phyloP scores from a whole-genome alignment of 352 stramenopile genomes.

The Pythium chondricola region DNA sequence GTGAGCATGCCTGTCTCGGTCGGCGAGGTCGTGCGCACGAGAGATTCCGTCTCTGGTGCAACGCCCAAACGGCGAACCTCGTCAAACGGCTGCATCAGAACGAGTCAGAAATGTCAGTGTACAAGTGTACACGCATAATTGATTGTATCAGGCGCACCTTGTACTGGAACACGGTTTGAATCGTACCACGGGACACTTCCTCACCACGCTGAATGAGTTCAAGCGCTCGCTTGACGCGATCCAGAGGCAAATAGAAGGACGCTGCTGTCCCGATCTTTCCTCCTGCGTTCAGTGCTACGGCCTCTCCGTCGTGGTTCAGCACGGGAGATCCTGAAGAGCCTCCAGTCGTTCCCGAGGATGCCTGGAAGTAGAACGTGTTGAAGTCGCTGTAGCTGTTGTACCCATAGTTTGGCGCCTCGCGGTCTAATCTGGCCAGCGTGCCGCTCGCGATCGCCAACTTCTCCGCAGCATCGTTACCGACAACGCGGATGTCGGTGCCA shows the following conservation, averaged over 20 bases:
- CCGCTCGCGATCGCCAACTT: slow-evolving; percentile 90
- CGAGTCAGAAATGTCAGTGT: neutral
- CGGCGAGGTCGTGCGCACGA: slow-evolving; percentile 73
- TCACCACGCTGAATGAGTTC: slow-evolving; percentile 67
- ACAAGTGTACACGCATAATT: too few relatives aligned
- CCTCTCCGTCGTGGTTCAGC: slow-evolving; percentile 81
- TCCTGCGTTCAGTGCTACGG: slow-evolving; percentile 89
- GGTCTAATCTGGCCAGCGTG: slow-evolving; percentile 88
- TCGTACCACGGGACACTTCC: slow-evolving; percentile 74
- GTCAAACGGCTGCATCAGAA: slow-evolving; percentile 62
- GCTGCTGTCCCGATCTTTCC: slow-evolving; percentile 82
- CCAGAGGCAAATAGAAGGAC: slow-evolving; percentile 88
- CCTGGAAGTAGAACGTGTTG: slow-evolving; percentile 93
- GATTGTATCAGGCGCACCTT: too few relatives aligned
- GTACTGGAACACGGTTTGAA: slow-evolving; percentile 89
- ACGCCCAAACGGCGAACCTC: slow-evolving; percentile 85
- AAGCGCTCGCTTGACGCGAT: slow-evolving; percentile 85
- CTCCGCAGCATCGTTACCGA: slow-evolving; percentile 91
- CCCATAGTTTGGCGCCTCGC: slow-evolving; percentile 85
- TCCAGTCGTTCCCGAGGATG: slow-evolving; percentile 79
- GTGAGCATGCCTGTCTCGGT: slow-evolving; percentile 89
- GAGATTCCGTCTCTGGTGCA: slow-evolving; percentile 58
- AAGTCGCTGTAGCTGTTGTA: slow-evolving; percentile 92
- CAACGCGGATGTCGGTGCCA: slow-evolving; percentile 90
- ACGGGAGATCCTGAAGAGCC: slow-evolving; percentile 87